Evolutionary conservation across 2,329 filamentous ascomycete genomes (phyloP).

Genomic region (Neofusicoccum ribis): DNA sequence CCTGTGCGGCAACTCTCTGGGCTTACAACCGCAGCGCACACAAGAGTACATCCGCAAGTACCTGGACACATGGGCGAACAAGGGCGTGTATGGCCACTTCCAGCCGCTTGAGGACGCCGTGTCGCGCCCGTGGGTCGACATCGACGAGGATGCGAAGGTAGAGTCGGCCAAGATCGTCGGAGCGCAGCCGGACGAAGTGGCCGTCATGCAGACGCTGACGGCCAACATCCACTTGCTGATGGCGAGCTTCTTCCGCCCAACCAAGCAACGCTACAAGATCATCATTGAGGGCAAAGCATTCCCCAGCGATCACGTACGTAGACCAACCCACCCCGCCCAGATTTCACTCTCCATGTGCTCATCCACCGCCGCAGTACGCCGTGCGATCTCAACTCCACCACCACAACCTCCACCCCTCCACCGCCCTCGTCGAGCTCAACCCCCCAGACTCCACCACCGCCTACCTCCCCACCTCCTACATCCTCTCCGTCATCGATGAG

Average conservation of each 20-base stretch:
- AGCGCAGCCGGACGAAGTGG: slow-evolving; percentile 70
- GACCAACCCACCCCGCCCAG: neutral
- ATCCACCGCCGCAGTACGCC: slow-evolving; percentile 61
- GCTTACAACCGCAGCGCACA: slow-evolving; percentile 73
- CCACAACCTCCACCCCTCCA: slow-evolving; percentile 66
- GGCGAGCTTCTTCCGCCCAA: slow-evolving; percentile 80
- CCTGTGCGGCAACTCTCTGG: slow-evolving; percentile 87
- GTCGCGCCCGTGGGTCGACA: slow-evolving; percentile 72
- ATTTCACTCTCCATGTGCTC: neutral
- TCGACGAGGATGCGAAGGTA: slow-evolving; percentile 71
- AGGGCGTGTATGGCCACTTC: slow-evolving; percentile 86
- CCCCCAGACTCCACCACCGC: slow-evolving; percentile 53
- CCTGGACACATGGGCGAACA: slow-evolving; percentile 78
- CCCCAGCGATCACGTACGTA: slow-evolving; percentile 74
- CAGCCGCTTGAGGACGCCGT: slow-evolving; percentile 65
- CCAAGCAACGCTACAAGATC: slow-evolving; percentile 68
- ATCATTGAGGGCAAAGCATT: slow-evolving; percentile 90
- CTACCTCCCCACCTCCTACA: slow-evolving; percentile 69
- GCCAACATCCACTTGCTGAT: slow-evolving; percentile 79
- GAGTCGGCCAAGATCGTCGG: slow-evolving; percentile 75
- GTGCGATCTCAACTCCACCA: slow-evolving; percentile 77
- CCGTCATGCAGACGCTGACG: slow-evolving; percentile 85
- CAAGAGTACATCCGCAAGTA: slow-evolving; percentile 68
- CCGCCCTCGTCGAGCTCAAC: slow-evolving; percentile 73
- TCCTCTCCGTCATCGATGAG: slow-evolving; percentile 71